Evolutionary conservation across 208 protist genomes (phyloP), one percentile per base, ranked within the genome.

Genomic region (Trypanosoma lewisi): DNA sequence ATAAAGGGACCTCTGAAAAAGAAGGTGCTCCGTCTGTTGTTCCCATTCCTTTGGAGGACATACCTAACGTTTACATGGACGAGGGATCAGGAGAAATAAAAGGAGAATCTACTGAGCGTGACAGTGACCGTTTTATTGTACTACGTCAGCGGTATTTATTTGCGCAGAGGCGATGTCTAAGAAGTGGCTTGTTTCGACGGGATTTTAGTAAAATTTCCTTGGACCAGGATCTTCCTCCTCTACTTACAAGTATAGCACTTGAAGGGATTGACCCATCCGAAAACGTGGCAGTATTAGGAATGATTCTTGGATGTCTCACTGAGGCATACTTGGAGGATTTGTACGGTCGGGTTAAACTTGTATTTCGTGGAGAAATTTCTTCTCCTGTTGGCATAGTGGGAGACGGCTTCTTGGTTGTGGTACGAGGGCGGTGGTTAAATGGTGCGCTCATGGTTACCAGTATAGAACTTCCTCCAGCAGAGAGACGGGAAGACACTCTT

Each of bases 81-180:
- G 85, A 89, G 23, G 57, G 78, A 12, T 83, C 71, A 28, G 81
- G 76, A 8, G 84, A 94, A 56, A 62, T 94, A 33, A 79, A 65
- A 23, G 59, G 78, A 2, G 48, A 70, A 17, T 21, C 27, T 30
- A 34, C 27, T 36, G 39, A 45, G 21, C 44, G 39, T 33, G 27
- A 67, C 14, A 52, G 58, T 45, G 71, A 87, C 52, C 73, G 85
- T 25, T 74, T 92, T 5, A 70, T 73, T 21, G 83, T 77, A 34
- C 59, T 93, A 9, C 82, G 80, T 53, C 84, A 94, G 57, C 80
- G 90, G 11, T 96, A 94, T 71, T 51, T 88, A 1, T 74, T 93
- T 45, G 80, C 85, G n/a, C 77, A 82, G 1, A 74, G 84, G 48
- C 77, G 90, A 9, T 93, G 87, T 59, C 65, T 89, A 48, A 75